phyloP scores from a whole-genome alignment of 257 asterid genomes.

The Forsythia viridissima region DNA sequence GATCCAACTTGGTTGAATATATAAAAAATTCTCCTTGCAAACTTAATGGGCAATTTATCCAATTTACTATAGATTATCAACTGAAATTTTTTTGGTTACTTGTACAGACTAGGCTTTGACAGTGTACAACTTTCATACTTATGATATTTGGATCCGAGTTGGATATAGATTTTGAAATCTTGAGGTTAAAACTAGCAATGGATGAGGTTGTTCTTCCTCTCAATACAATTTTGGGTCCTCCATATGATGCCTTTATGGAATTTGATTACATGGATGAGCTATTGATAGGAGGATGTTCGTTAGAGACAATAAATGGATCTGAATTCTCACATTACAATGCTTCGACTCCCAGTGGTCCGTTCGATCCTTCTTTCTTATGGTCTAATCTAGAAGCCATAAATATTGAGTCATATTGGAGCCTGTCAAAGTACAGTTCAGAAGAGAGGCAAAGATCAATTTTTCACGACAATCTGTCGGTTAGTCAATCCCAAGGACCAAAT shows the following conservation, averaged over 20 bases:
- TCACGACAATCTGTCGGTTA: slow-evolving; percentile 49
- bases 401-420: slow-evolving; percentile 31
- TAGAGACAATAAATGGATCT: slow-evolving; percentile 46
- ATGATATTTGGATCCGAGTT: neutral
- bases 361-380: slow-evolving; percentile 65
- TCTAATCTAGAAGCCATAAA: slow-evolving; percentile 45
- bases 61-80: neutral
- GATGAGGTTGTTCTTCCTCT: slow-evolving; percentile 56
- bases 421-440: slow-evolving; percentile 32
- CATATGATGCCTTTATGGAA: slow-evolving; percentile 67
- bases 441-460: slow-evolving; percentile 55
- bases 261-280: slow-evolving; percentile 81
- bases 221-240: slow-evolving; percentile 31
- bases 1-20: neutral
- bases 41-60: neutral
- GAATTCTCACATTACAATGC: slow-evolving; percentile 52
- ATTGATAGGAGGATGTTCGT: slow-evolving; percentile 73
- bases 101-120: slow-evolving; percentile 27
- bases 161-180: slow-evolving; percentile 3
- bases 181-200: slow-evolving; percentile 42
- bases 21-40: too few relatives aligned
- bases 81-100: slow-evolving; percentile 15
- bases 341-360: slow-evolving; percentile 48
- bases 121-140: slow-evolving; percentile 9
- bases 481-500: slow-evolving; percentile 39